Evolutionary conservation across 1,284 basidiomycete species (phyloP), one percentile per base, ranked within the genome.

Genomic region (Cystobasidium sp.): DNA sequence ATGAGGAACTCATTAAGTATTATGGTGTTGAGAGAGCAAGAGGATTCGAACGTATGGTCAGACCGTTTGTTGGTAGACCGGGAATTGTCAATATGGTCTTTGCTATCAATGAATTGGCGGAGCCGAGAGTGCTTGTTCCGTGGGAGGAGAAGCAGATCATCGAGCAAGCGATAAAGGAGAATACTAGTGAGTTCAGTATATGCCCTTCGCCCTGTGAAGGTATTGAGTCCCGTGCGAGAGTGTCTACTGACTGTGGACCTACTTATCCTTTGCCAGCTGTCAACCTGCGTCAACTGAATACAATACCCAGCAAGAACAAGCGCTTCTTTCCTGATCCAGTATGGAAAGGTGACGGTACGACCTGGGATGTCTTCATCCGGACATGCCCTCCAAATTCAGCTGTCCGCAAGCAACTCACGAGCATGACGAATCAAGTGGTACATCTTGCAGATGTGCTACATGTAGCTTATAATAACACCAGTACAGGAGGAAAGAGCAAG

Each of bases 331-430:
- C 74, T 14, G 62, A 69, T 31, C 67, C 92, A 14, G 92, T 93
- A 82, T 96, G 94, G 94, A 83, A 84, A 41, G 88, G 88, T 7
- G 85, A 89, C 63, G 91, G 93, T 5, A 92, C 86, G 71, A 91
- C 94, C 44, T 96, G 94, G 94, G 91, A 95, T 75, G 87, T 91
- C 0, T 95, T 89, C 85, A 87, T 94, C 18, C 87, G 92, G 20
- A 93, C 92, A 0, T 97, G 94, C 80, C 84, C 87, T n/a, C 92
- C 92, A 0, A 82, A 85, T 9, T 63, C 59, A 18, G 68, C 68
- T 2, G 74, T 61, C 4, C 66, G 74, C 6, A 75, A 71, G 51
- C 39, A 71, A 39, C 47, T 70, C 20, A 74, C 64, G 7, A 41
- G 41, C 53, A 67, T 67, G 72, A 62, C 72, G 58, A 61, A 74